Evolutionary conservation across 345 rosid genomes (phyloP), one percentile per base, ranked within the genome.

Genomic region (Ceriops decandra): DNA sequence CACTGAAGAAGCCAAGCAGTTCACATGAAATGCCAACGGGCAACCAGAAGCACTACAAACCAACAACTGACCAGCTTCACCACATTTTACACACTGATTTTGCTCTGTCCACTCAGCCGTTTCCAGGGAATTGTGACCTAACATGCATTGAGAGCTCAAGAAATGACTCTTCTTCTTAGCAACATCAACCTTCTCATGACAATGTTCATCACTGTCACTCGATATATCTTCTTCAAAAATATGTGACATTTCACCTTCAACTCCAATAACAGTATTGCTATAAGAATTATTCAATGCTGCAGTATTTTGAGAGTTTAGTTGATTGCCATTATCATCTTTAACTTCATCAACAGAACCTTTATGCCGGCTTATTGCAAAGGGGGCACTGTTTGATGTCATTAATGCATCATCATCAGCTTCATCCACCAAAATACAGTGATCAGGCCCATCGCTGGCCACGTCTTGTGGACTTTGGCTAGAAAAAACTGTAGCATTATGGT

Each of bases 11-110:
- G 75, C 85, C 74, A 86, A 68, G 72, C 91, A 88, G 22, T 71
- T 67, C 63, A 79, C 80, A 35, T 86, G 91, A 77, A 85, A 80
- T 28, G 58, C 76, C 74, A 85, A 21, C 59, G 84, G 79, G 74
- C 90, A 88, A 52, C 70, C 74, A 62, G 51, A 65, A 46, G 79
- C 66, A 72, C 64, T 74, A 73, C 95, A 88, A 46, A 61, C 69
- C 65, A 86, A 75, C 64, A 85, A 31, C 66, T 52, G 81, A 69
- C 83, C 85, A 62, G 75, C 83, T 66, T 77, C 69, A 67, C 76
- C 65, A 73, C 95, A 88, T 78, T 81, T 85, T 31, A 75, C 74
- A 68, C 95, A 89, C 20, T 74, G 67, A 68, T 77, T 82, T 73
- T 76, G 77, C 69, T 72, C 76, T 21, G 76, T 72, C 76, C 72